Evolutionary conservation across 208 protist genomes (phyloP), one percentile per base, ranked within the genome.

Genomic region (Crithidia mellificae): DNA sequence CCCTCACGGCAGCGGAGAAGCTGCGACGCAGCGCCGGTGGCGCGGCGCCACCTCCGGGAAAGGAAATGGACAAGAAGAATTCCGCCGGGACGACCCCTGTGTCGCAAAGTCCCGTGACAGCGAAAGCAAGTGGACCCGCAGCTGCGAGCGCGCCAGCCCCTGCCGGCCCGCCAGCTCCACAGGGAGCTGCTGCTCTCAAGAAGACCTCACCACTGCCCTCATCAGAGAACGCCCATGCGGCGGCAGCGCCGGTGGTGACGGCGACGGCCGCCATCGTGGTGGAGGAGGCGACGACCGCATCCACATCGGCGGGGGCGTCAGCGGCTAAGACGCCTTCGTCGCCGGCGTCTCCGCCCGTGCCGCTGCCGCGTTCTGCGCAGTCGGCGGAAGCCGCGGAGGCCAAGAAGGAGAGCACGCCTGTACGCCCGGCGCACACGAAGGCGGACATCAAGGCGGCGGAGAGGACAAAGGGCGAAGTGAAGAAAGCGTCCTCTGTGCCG

Each of bases 311-410:
- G n/a, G n/a, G n/a, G n/a, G n/a, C n/a, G n/a, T 11, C 34, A 38
- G 34, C 34, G 34, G 34, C 11, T 11, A 38, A 11, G 36, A 24
- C 12, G 47, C 12, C 29, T n/a, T 6, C 39, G 22, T 38, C 20
- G 7, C 41, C 29, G 17, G 14, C 39, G 46, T 22, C 22, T 22
- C 6, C 30, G 30, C 29, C 29, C 6, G 6, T 67, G 8, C 32
- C 58, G 24, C 38, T 61, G 51, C 58, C 51, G 20, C 68, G 68
- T 24, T 68, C 61, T 0, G 61, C 12, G 14, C 24, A 64, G 61
- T 20, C 44, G 12, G 46, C 32, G 15, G 54, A 57, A 17, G n/a
- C n/a, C n/a, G n/a, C 41, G 22, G 52, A 54, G 38, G 27, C 14
- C 17, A 44, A 39, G 27, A 43, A n/a, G n/a, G 27, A 27, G 24